A percentile compares a stretch with the other conserved stretches of the same genome.
Evolutionary conservation across 1,284 basidiomycete species (phyloP).

Genomic region (Malassezia brasiliensis): DNA sequence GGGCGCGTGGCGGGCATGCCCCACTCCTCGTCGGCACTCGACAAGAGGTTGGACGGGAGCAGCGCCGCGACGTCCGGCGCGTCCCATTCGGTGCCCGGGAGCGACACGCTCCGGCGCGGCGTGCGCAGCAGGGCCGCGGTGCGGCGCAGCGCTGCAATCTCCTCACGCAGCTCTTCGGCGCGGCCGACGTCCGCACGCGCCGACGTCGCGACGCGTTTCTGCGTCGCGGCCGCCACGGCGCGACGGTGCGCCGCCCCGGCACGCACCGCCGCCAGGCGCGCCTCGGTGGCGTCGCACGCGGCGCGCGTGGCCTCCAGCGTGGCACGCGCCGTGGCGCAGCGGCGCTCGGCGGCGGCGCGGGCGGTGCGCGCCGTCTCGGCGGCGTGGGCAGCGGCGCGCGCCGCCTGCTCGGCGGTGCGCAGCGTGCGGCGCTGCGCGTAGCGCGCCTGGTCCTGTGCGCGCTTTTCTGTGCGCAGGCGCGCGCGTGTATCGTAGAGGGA

Average conservation of each 20-base stretch:
- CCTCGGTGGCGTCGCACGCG: background rate
- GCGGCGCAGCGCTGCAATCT: background rate
- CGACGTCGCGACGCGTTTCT: background rate
- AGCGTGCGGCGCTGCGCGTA: background rate
- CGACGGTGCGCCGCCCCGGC: background rate
- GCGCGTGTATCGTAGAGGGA: no score
- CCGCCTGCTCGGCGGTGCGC: background rate
- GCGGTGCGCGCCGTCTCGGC: background rate
- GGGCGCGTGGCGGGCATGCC: no score
- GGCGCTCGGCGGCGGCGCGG: background rate
- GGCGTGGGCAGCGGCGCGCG: background rate
- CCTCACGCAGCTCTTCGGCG: background rate
- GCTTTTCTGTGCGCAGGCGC: background rate
- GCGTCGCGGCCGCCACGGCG: background rate
- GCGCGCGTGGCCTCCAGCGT: background rate
- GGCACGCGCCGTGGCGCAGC: background rate
- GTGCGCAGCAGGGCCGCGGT: background rate
- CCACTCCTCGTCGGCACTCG: background rate
- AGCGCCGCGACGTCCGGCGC: background rate
- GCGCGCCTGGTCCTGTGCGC: background rate
- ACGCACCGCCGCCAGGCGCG: background rate
- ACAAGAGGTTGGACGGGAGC: background rate
- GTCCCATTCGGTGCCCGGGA: background rate
- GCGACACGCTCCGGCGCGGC: background rate
- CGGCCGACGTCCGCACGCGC: background rate